Conservation (phyloP, 1,284 basidiomycete species). For the Pseudozyma thailandica region DNA sequence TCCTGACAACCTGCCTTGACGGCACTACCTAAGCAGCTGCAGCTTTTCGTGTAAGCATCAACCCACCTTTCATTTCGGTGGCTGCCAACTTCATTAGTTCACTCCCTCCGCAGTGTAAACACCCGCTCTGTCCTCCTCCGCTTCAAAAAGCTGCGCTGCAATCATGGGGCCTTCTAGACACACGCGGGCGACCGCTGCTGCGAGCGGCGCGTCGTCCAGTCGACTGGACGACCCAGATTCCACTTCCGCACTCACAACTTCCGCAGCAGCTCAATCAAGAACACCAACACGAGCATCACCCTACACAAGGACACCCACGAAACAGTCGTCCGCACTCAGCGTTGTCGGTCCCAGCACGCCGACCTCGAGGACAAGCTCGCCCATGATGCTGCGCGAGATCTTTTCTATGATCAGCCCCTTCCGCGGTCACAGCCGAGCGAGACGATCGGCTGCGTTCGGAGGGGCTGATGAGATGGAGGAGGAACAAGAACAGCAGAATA, state of each 20-base stretch:
- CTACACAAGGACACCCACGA: constrained; percentile 40
- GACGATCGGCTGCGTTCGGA: constrained; percentile 48
- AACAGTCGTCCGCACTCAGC: constrained; percentile 17
- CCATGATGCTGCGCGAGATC: constrained; percentile 47
- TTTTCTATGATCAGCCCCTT: constrained; percentile 52
- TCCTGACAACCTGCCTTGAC: constrained; percentile 1
- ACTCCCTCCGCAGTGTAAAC: too few species aligned
- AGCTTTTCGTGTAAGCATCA: not conserved
- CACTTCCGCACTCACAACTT: constrained; percentile 14
- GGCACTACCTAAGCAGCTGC: constrained; percentile 11
- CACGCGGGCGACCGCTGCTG: constrained; percentile 15
- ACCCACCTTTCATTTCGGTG: constrained; percentile 30
- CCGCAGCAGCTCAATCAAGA: constrained; percentile 13
- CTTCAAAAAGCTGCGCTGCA: not conserved
- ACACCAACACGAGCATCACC: constrained; percentile 36
- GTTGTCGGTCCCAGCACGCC: constrained; percentile 31
- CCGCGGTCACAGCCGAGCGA: constrained; percentile 28
- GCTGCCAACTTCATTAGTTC: constrained; percentile 7
- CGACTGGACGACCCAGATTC: constrained; percentile 17
- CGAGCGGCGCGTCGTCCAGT: constrained; percentile 13
- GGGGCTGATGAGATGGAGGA: constrained; percentile 16
- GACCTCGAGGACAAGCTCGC: constrained; percentile 36
- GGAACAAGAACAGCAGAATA: constrained; percentile 5
- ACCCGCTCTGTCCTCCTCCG: too few species aligned
- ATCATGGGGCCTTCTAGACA: constrained; percentile 43